Percentiles rank a stretch among this genome's conserved stretches.
phyloP scores from a whole-genome alignment of 2,329 filamentous ascomycete species.

The Ascochyta lentis region DNA sequence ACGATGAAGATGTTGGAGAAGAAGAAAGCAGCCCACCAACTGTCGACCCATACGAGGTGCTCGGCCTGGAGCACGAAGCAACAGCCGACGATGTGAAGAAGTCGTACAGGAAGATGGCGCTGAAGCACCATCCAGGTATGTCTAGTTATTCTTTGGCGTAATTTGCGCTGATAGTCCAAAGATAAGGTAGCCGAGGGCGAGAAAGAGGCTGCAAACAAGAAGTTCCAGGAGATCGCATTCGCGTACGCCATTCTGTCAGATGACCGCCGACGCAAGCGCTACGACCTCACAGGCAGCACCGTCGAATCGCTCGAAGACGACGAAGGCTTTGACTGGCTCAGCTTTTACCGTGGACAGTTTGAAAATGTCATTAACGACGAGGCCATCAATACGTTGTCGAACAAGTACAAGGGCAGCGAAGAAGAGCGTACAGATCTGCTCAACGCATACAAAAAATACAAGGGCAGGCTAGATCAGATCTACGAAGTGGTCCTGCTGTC shows the following conservation, averaged over 20 bases:
- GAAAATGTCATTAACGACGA: slow-evolving; percentile 75
- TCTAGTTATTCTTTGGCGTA: slow-evolving; percentile 16
- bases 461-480: slow-evolving; percentile 78
- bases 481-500: slow-evolving; percentile 89
- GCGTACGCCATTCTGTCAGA: slow-evolving; percentile 94
- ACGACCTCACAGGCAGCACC: slow-evolving; percentile 89
- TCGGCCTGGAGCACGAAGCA: slow-evolving; percentile 73
- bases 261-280: slow-evolving; percentile 77
- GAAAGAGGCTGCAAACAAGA: slow-evolving; percentile 75
- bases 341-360: slow-evolving; percentile 88
- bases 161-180: slow-evolving; percentile 41
- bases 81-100: slow-evolving; percentile 82
- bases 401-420: slow-evolving; percentile 81
- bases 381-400: slow-evolving; percentile 76
- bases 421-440: slow-evolving; percentile 84
- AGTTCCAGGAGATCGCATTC: slow-evolving; percentile 90
- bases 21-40: slow-evolving; percentile 66
- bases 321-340: slow-evolving; percentile 83
- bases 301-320: slow-evolving; percentile 77
- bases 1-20: slow-evolving; percentile 56
- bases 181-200: slow-evolving; percentile 77
- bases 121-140: slow-evolving; percentile 77
- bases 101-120: slow-evolving; percentile 88
- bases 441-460: slow-evolving; percentile 71
- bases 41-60: slow-evolving; percentile 78